Percentiles rank a stretch among this genome's conserved stretches.
Conservation (phyloP, 1,139 yeast genomes). For the Ogataea hybrid region DNA sequence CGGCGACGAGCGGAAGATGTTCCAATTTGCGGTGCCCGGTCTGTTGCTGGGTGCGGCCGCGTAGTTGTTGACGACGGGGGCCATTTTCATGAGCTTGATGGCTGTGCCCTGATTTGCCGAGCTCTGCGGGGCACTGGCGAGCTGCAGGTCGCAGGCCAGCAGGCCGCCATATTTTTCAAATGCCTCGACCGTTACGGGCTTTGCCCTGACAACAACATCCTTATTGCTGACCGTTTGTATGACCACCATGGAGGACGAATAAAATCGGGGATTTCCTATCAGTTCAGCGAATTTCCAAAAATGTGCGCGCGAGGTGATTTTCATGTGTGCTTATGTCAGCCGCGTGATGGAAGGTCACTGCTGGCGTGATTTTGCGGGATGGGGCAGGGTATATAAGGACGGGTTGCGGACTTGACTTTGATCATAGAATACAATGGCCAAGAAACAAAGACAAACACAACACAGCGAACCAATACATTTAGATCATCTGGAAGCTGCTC, state of each 20-base stretch:
- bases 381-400: conserved; percentile 1
- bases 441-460: conserved; percentile 21
- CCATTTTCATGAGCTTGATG: conserved; percentile 66
- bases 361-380: not conserved
- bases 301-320: not conserved
- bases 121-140: conserved; percentile 40
- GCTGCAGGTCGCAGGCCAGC: conserved; percentile 50
- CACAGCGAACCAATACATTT: conserved; percentile 30
- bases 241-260: conserved; percentile 19
- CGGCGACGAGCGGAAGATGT: conserved; percentile 78
- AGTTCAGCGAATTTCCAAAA: not conserved
- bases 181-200: conserved; percentile 44
- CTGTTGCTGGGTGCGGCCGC: conserved; percentile 44
- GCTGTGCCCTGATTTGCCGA: conserved; percentile 96
- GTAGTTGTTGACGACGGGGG: conserved; percentile 60
- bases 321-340: not conserved
- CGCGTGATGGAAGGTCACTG: not conserved
- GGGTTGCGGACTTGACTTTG: not conserved
- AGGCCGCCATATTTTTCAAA: conserved; percentile 55
- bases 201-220: conserved; percentile 32
- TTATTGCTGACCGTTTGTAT: conserved; percentile 26
- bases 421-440: conserved; percentile 21
- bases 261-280: not conserved
- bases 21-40: conserved; percentile 61
- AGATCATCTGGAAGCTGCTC: conserved; percentile 29